Evolutionary conservation across 2,329 filamentous ascomycete species (phyloP), one percentile per base, ranked within the genome.

Genomic region (Biscogniauxia mediterranea): DNA sequence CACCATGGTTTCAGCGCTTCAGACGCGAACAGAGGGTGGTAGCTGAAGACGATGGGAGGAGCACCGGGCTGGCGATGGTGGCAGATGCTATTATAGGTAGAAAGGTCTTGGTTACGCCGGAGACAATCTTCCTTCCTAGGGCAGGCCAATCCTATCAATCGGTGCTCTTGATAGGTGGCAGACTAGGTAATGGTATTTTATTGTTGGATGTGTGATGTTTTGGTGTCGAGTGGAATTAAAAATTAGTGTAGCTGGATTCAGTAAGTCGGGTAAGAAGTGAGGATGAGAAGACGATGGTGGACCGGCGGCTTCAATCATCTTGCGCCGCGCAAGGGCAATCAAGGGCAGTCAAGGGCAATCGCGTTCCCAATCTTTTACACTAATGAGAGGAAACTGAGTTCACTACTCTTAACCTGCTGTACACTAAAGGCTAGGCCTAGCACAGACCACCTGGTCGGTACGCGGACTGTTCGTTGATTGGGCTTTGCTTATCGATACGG

Each of bases 1-100:
- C 19, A 68, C 71, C 71, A 73, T 73, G 32, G 25, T 32, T 26
- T 38, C 13, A 32, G 57, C 20, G 42, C 23, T 52, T 49, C 38
- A 46, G 38, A n/a, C 5, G 38, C 17, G 38, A n/a, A 46, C 38
- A 46, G 5, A n/a, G 20, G 55, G 55, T 23, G 20, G 50, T 25
- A 52, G 13, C 2, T 11, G 28, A 9, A 32, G 28, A 23, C 23
- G 23, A 2, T 32, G 28, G 28, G 28, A 32, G 28, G 28, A 23
- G 23, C 23, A 23, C 23, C 23, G 23, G 23, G 23, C 23, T 23
- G 23, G 23, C 23, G 5, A 23, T 23, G 23, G 5, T 23, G 23
- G 5, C 23, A 23, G 23, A 5, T 5, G 5, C 23, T 23, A 23
- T 2, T 3, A 23, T 23, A 23, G 23, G 23, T 23, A 2, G 23